Percentiles rank a stretch among this genome's conserved stretches.
Conservation (phyloP, 2,329 filamentous ascomycete species). For the Grosmannia serpens region DNA sequence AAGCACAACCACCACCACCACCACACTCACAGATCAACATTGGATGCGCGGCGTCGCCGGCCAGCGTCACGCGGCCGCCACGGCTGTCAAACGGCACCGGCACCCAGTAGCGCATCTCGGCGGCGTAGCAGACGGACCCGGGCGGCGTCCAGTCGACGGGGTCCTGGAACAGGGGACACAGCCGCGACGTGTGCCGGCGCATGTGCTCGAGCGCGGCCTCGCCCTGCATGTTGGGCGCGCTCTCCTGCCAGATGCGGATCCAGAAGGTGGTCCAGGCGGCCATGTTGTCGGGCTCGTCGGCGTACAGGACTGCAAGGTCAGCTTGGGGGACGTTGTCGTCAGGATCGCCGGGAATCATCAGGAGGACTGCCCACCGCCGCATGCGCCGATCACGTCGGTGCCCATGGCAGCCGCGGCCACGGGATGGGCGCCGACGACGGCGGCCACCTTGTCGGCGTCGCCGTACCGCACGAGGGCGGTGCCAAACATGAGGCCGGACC, state of each 20-base stretch:
- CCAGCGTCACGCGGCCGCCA: constrained; percentile 23
- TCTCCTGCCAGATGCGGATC: constrained; percentile 23
- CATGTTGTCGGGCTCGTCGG: constrained; percentile 12
- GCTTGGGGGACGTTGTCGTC: no score
- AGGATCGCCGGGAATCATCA: no score
- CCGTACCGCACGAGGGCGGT: constrained; percentile 14
- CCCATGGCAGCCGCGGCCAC: constrained; percentile 21
- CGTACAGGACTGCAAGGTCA: constrained; percentile 13
- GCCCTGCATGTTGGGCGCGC: constrained; percentile 18
- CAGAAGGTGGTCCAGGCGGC: constrained; percentile 22
- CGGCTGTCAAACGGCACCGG: constrained; percentile 20
- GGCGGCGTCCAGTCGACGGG: constrained; percentile 24
- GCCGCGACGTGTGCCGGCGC: constrained; percentile 12
- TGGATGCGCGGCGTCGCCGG: constrained; percentile 29
- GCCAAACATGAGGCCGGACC: constrained; percentile 20
- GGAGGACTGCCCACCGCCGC: constrained; percentile 14
- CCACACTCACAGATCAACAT: constrained; percentile 27
- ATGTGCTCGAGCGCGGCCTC: constrained; percentile 23
- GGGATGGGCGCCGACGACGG: constrained; percentile 19
- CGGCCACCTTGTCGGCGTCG: constrained; percentile 18
- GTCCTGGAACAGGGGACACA: constrained; percentile 21
- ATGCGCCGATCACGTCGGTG: constrained; percentile 16
- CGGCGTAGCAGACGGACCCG: constrained; percentile 18
- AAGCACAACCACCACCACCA: no score
- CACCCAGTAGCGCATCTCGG: constrained; percentile 27